Base-by-base conservation (phyloP, 2,329 filamentous ascomycete species). In the Pleurostoma richardsiae region DNA sequence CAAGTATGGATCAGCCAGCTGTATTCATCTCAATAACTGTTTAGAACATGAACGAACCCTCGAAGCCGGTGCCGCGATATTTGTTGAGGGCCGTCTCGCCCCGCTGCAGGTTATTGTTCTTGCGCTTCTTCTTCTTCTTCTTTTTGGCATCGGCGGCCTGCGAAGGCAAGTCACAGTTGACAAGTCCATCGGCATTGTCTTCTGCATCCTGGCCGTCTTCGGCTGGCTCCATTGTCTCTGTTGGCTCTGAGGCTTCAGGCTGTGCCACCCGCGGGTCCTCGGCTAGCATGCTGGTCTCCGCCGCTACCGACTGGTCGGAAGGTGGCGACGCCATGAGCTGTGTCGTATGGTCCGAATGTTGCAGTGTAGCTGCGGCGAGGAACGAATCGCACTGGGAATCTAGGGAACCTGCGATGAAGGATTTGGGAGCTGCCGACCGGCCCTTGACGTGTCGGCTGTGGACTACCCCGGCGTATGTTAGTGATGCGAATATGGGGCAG, bases 1-100 rank as follows among this genome's bases (percentile, higher is more conserved):
- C 27, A 6, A 40, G n/a, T 29, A 39, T 45, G 29, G 47, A 4
- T 46, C 6, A 42, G 38, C 29, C 10, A 29, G 28, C 38, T 38
- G 39, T 10, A 6, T n/a, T 1, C 41, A 7, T n/a, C 27, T 33
- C 40, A 39, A 19, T 19, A 19, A 19, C 19, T 19, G 19, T 19
- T 19, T 19, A 19, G 19, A 19, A 19, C 19, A 19, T 41, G 19
- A 30, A 59, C 56, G 42, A 55, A 77, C 82, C 80, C 65, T 91
- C 88, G 49, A 90, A 91, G 0, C 88, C 88, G 5, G 80, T 86
- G 5, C 73, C 73, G 3, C 71, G 64, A 40, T 65, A 67, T 54
- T 69, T 73, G 42, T 65, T 61, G 42, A 67, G 57, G n/a, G 66
- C 67, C 1, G 68, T 70, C 26, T 67, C 66, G 3, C 71, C 71